Evolutionary conservation across 441 rosid species (phyloP).

Genomic region (Isatis lusitanica): DNA sequence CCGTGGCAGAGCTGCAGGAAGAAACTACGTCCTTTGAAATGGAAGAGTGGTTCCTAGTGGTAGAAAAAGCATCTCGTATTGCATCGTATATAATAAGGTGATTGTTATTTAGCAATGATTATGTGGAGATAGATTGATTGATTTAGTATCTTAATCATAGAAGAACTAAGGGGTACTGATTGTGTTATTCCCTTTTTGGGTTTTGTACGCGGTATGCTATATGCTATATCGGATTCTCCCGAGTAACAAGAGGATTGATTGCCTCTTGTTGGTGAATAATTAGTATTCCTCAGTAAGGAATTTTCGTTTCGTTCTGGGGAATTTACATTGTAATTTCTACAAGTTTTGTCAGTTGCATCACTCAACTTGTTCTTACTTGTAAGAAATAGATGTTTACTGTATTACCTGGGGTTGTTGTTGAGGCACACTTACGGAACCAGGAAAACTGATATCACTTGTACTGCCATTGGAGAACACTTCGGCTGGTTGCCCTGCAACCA

Average conservation of each 20-base stretch:
- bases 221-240: background rate
- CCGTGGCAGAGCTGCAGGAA: background rate
- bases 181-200: background rate
- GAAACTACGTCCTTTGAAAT: conserved; percentile 6
- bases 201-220: background rate
- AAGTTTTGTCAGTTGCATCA: background rate
- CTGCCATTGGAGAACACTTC: conserved; percentile 71
- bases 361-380: background rate
- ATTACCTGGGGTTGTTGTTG: conserved; percentile 70
- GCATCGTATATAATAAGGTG: background rate
- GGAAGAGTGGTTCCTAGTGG: background rate
- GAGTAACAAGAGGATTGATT: background rate
- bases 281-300: background rate
- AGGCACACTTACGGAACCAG: conserved; percentile 42
- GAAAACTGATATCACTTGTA: conserved; percentile 39
- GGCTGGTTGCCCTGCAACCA: conserved; percentile 97
- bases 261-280: background rate
- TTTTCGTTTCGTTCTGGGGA: background rate
- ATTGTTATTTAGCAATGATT: background rate
- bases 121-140: background rate
- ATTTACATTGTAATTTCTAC: background rate
- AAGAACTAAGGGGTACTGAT: background rate
- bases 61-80: background rate
- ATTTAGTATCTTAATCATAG: background rate
- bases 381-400: background rate